Base-by-base conservation (phyloP, 2,329 filamentous ascomycete genomes). In the Trichoderma arundinaceum region DNA sequence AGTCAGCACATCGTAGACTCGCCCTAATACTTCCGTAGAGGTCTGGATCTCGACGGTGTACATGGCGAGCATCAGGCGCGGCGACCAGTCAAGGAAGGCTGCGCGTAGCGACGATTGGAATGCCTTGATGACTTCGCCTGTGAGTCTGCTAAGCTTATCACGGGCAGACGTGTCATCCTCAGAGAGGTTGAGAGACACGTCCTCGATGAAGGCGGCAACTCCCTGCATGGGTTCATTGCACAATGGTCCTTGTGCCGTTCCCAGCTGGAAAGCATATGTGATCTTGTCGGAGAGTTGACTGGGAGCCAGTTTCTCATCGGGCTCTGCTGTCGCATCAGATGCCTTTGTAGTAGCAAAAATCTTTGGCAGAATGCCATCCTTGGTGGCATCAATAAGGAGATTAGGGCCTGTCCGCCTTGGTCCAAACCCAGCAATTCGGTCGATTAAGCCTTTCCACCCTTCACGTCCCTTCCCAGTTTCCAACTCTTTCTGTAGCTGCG, bases 1-100 rank as follows among this genome's bases (percentile, higher is more conserved):
- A 38, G 94, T 97, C n/a, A 99, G 88, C n/a, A 98, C 94, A 71
- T 92, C 92, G 82, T 99, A 99, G 39, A 98, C 95, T 35, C 92
- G 90, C 22, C 95, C 95, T 5, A 99, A 88, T 48, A 98, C 95
- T 78, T 98, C 95, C 72, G 94, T 94, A 22, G 92, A 94, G 35
- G 94, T 93, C 84, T 98, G 95, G 73, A 99, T 98, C 76, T 98
- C 95, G 76, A 94, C 97, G 64, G 88, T 92, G 81, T 99, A 99
- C 92, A 98, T 98, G 59, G 95, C 95, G 51, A 99, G 87, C 80
- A 98, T 88, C 71, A 99, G 86, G n/a, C 95, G 89, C 0, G 95
- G 92, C 44, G 90, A 94, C 95, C 95, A 99, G 82, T 98, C 95
- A 17, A 97, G 82, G 82, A 98, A 97, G 22, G 90, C 94, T 69